Conservation (phyloP, 441 rosid species). For the Isatis lusitanica region DNA sequence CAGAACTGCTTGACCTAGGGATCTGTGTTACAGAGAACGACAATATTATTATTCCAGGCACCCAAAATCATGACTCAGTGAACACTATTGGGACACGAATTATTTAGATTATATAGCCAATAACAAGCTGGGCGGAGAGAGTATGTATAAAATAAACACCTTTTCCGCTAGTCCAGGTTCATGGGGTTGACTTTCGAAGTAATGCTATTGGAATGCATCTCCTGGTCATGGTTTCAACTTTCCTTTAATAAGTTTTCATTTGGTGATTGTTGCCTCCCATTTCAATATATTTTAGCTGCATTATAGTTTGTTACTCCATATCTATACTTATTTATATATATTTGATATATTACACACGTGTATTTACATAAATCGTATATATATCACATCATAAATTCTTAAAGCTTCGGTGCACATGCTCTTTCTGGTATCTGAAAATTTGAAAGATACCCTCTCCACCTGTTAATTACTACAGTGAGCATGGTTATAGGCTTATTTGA, state of each 20-base stretch:
- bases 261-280: neutral
- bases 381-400: neutral
- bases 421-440: constrained; percentile 3
- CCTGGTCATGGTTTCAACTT: constrained; percentile 10
- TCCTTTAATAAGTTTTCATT: neutral
- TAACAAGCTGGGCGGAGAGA: neutral
- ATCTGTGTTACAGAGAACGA: neutral
- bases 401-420: constrained; percentile 2
- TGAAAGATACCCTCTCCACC: neutral
- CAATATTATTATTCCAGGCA: constrained; percentile 7
- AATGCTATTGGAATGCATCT: constrained; percentile 7
- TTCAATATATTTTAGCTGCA: neutral
- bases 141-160: neutral
- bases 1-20: constrained; percentile 7
- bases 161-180: constrained; percentile 6
- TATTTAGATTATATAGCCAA: constrained; percentile 9
- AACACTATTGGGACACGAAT: constrained; percentile 7
- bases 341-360: neutral
- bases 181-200: constrained; percentile 2
- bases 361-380: neutral
- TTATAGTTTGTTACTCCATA: neutral
- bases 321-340: neutral
- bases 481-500: neutral
- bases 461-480: constrained; percentile 1
- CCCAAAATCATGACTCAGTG: neutral